Evolutionary conservation across 208 protist species (phyloP).

Genomic region (Leishmania tarentolae): DNA sequence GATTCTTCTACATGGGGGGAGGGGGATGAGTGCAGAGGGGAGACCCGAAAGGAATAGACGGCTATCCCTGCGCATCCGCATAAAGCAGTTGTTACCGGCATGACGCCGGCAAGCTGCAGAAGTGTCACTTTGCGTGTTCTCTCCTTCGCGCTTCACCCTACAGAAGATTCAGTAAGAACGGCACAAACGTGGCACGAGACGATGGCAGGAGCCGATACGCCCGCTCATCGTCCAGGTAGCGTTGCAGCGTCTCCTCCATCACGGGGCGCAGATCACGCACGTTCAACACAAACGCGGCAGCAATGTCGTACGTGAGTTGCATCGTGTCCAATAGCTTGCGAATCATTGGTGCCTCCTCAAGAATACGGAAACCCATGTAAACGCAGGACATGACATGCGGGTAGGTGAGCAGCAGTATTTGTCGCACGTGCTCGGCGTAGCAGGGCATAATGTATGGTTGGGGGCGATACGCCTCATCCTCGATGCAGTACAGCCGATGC

Average conservation of each 20-base stretch:
- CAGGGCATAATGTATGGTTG: slow-evolving; percentile 81
- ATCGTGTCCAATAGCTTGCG: slow-evolving; percentile 65
- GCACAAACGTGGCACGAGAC: slow-evolving; percentile 56
- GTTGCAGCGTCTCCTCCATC: slow-evolving; percentile 56
- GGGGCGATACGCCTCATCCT: slow-evolving; percentile 39
- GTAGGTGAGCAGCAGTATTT: slow-evolving; percentile 72
- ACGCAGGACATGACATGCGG: slow-evolving; percentile 64
- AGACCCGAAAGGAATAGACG: neutral
- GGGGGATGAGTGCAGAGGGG: neutral
- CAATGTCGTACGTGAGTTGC: slow-evolving; percentile 67
- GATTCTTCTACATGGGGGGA: neutral
- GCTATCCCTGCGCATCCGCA: neutral
- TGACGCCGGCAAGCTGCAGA: neutral
- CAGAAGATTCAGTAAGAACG: slow-evolving; percentile 61
- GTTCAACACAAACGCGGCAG: slow-evolving; percentile 73
- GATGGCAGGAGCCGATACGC: slow-evolving; percentile 51
- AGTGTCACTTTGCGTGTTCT: neutral
- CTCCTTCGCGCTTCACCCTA: slow-evolving; percentile 13
- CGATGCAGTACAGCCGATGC: slow-evolving; percentile 54
- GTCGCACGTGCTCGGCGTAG: slow-evolving; percentile 85
- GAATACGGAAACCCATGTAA: slow-evolving; percentile 76
- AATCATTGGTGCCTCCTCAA: slow-evolving; percentile 64
- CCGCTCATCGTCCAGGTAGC: slow-evolving; percentile 49
- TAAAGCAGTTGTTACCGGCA: too few relatives aligned
- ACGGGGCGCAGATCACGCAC: slow-evolving; percentile 54